phyloP scores from a whole-genome alignment of 257 asterid species.

The Salvia rosmarinus region DNA sequence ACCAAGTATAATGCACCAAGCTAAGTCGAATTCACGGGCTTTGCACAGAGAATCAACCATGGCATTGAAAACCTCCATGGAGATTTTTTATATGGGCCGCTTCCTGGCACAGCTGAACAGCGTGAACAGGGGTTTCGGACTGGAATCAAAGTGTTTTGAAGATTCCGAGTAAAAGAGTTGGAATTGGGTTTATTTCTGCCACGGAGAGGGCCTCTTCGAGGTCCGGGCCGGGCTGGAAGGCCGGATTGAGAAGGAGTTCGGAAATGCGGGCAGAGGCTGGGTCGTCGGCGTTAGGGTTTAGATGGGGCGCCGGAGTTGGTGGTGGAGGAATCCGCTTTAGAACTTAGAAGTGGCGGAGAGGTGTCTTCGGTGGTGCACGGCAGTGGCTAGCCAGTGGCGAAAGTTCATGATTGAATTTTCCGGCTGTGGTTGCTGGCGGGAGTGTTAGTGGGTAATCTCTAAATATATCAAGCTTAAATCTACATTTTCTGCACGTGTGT shows the following conservation, averaged over 20 bases:
- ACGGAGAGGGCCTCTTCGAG: conserved; percentile 59
- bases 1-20: conserved; percentile 69
- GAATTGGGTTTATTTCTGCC: conserved; percentile 45
- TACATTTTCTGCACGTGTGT: neutral
- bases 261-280: conserved; percentile 48
- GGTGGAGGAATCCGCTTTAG: conserved; percentile 31
- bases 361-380: conserved; percentile 34
- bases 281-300: conserved; percentile 44
- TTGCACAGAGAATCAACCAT: conserved; percentile 68
- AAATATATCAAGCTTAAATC: neutral
- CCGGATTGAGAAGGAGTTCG: conserved; percentile 50
- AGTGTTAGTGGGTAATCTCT: neutral
- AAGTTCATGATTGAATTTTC: conserved; percentile 38
- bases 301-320: conserved; percentile 29
- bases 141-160: conserved; percentile 61
- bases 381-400: conserved; percentile 46
- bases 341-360: conserved; percentile 39
- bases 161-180: conserved; percentile 49
- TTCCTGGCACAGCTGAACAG: conserved; percentile 73
- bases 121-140: conserved; percentile 63
- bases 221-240: conserved; percentile 52
- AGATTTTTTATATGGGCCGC: conserved; percentile 51
- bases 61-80: conserved; percentile 57
- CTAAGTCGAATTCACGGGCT: conserved; percentile 74
- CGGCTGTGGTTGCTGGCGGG: conserved; percentile 31